Evolutionary conservation across 2,329 filamentous ascomycete species (phyloP), one percentile per base, ranked within the genome.

Genomic region (Verticillium klebahnii): DNA sequence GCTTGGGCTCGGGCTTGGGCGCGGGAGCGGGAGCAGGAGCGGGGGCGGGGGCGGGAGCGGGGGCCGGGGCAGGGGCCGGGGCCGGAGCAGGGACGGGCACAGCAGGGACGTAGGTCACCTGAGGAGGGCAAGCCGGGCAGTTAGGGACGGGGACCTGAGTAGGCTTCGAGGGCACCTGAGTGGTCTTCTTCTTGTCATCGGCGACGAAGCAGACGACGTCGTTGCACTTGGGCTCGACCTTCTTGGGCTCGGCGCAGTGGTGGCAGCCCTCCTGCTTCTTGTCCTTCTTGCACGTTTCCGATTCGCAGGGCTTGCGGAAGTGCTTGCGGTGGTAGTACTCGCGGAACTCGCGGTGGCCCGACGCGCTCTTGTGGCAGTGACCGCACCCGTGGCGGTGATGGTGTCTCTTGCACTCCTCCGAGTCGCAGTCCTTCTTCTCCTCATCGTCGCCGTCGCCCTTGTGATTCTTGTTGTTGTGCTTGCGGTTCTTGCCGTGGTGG

Each of bases 311-410:
- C 37, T 59, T 59, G 45, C 58, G 58, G 40, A 59, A 59, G 59
- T 60, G 59, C 55, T 60, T 60, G 59, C 59, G 55, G 52, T 29
- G 23, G 36, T 60, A 60, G 52, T 57, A 60, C 59, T 60, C 59
- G 59, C 59, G 55, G 52, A 31, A 56, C 59, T 56, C 37, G 59
- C 37, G 59, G 52, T 60, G 40, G 40, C 31, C 40, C 39, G 31
- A 54, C 39, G n/a, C 32, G 23, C 50, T 37, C 58, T 59, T 59
- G 45, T 40, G 19, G 59, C 59, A 60, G 37, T 60, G 59, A 6
- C 40, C 34, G 55, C 59, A 60, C 31, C 59, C 59, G 9, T 32
- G 11, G 23, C 52, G 52, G 34, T 60, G 15, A 17, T 31, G 40
- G 59, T 60, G 52, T 34, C 55, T 36, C 52, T 57, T 56, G 59